Evolutionary conservation across 1,284 basidiomycete species (phyloP).

Genomic region (Malassezia pachydermatis): DNA sequence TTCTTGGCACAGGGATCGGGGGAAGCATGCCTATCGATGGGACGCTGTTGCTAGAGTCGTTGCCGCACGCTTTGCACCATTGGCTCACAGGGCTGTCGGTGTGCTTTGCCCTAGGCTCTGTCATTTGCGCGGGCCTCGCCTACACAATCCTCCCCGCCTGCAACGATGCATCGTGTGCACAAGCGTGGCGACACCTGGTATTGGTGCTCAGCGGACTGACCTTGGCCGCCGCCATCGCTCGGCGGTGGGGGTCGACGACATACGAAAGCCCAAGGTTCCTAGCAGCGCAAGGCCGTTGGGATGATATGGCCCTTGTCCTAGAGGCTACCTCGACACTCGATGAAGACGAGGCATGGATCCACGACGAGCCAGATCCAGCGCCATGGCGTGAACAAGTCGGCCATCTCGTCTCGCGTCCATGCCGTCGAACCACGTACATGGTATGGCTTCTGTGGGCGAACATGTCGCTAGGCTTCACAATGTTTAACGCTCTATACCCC

Average conservation of each 20-base stretch:
- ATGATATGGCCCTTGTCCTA: conserved; percentile 32
- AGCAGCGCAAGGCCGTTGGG: conserved; percentile 24
- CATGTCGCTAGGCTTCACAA: conserved; percentile 62
- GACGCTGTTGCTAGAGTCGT: conserved; percentile 82
- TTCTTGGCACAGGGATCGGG: conserved; percentile 80
- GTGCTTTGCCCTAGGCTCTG: conserved; percentile 53
- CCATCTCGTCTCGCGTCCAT: neutral
- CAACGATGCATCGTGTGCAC: neutral
- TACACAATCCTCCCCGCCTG: conserved; percentile 23
- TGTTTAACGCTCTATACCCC: conserved; percentile 94
- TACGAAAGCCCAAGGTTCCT: conserved; percentile 68
- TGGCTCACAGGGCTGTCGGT: conserved; percentile 87
- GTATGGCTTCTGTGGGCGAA: conserved; percentile 50
- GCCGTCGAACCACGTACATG: neutral
- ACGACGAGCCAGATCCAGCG: no score
- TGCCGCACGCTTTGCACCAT: conserved; percentile 80
- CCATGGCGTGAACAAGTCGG: neutral
- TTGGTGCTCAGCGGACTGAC: conserved; percentile 11
- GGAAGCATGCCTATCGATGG: conserved; percentile 83
- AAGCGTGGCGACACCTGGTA: conserved; percentile 27
- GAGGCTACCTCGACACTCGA: conserved; percentile 30
- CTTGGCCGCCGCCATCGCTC: conserved; percentile 14
- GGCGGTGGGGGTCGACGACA: neutral
- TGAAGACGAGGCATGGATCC: conserved; percentile 28
- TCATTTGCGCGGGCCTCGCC: conserved; percentile 24